Percentiles rank a stretch among this genome's conserved stretches.
Conservation (phyloP, 768 basidiomycete species). For the Mycena rosella region DNA sequence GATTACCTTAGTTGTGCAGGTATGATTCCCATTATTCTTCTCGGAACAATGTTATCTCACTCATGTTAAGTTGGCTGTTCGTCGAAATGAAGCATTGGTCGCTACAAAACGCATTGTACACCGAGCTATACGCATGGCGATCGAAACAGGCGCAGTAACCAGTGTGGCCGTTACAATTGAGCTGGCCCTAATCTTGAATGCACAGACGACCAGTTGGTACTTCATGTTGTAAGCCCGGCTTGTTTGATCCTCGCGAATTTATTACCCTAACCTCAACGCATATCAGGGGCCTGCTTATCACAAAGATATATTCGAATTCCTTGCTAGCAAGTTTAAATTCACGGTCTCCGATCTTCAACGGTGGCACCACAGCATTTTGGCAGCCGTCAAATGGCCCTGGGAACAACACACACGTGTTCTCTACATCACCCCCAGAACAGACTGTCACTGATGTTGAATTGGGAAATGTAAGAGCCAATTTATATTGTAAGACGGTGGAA, state of each 20-base stretch:
- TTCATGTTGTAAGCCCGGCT: slow-evolving; percentile 9
- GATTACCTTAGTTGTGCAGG: slow-evolving; percentile 7
- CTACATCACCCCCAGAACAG: neutral
- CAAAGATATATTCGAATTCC: slow-evolving; percentile 17
- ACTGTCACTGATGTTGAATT: slow-evolving; percentile 6
- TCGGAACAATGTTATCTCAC: slow-evolving; percentile 7
- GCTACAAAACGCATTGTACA: slow-evolving; percentile 12
- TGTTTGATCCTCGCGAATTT: slow-evolving; percentile 2
- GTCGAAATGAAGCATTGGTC: slow-evolving; percentile 2
- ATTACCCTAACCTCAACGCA: neutral
- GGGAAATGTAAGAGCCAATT: slow-evolving; percentile 1
- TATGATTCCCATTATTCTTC: slow-evolving; percentile 9
- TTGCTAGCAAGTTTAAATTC: slow-evolving; percentile 16
- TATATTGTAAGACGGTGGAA: slow-evolving; percentile 1
- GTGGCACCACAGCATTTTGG: neutral
- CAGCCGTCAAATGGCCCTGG: slow-evolving; percentile 7
- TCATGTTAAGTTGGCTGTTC: slow-evolving; percentile 10
- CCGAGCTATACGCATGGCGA: slow-evolving; percentile 11
- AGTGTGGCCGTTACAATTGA: slow-evolving; percentile 7
- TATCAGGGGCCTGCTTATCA: slow-evolving; percentile 20
- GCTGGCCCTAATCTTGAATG: slow-evolving; percentile 18
- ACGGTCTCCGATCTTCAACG: slow-evolving; percentile 8
- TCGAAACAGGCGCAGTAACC: slow-evolving; percentile 18
- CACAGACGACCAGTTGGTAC: slow-evolving; percentile 14
- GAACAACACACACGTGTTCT: too few relatives aligned